Evolutionary conservation across 1,284 basidiomycete genomes (phyloP), one percentile per base, ranked within the genome.

Genomic region (Leccinum angustisporum): DNA sequence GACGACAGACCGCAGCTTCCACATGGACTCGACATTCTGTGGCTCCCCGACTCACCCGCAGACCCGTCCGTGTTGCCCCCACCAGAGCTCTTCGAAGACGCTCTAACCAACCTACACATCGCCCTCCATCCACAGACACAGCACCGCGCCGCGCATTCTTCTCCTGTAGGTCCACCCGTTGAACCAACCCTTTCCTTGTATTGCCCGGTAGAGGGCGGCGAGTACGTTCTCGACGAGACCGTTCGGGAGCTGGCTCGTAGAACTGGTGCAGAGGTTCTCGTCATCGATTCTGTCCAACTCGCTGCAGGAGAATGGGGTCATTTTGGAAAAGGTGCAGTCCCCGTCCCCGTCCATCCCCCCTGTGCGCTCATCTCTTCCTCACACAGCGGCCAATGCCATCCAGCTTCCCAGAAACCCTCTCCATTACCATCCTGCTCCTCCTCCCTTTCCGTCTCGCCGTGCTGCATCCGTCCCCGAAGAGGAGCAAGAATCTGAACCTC

Each of bases 181-280:
- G 92, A 94, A 71, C 90, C 92, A 1, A 91, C 89, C 0, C 76
- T 95, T 34, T 90, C 87, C 0, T 76, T 95, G 5, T 93, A 92
- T 70, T 92, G 89, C 66, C 94, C 93, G 3, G 89, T 95, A 61
- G 93, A 95, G 77, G 93, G 88, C n/a, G 88, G 87, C 2, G 85
- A 88, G 63, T 83, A 90, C 71, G 82, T 95, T 48, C 81, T 95
- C 33, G 87, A 91, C 68, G 84, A 86, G 36, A 92, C 92, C 1
- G 87, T 95, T 16, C 79, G 83, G 53, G 88, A 92, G 69, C 77
- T 95, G 63, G 92, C 92, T 2, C 81, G 83, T 50, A 81, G 84
- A 61, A 86, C 87, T 3, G 83, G 82, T 33, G 85, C 92, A 16
- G 94, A 95, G 65, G 88, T 95, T 5, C 80, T 95, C 16, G 85